A percentile compares a stretch with the other conserved stretches of the same genome.
Conservation (phyloP, 1,284 basidiomycete genomes). For the Anthracocystis walkeri region DNA sequence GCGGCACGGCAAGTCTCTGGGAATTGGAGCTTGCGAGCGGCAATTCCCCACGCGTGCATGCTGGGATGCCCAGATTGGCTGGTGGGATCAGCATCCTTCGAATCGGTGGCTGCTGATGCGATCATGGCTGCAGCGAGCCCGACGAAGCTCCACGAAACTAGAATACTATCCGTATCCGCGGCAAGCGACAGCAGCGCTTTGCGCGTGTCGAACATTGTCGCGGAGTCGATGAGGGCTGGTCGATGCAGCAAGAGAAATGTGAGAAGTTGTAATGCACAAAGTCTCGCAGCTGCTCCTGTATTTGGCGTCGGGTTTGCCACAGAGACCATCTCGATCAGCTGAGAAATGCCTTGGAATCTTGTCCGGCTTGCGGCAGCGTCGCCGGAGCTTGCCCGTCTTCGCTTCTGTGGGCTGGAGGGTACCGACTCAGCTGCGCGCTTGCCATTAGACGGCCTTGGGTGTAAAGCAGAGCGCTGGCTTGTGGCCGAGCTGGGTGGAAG, state of each 20-base stretch:
- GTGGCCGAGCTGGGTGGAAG: slow-evolving; percentile 2
- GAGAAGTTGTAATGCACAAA: slow-evolving; percentile 32
- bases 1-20: slow-evolving; percentile 27
- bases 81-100: neutral
- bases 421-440: slow-evolving; percentile 12
- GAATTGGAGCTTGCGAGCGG: slow-evolving; percentile 28
- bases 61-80: neutral
- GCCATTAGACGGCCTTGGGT: slow-evolving; percentile 12
- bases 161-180: slow-evolving; percentile 10
- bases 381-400: slow-evolving; percentile 1
- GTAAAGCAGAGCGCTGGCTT: slow-evolving; percentile 7
- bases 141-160: slow-evolving; percentile 30
- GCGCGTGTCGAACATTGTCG: neutral
- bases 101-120: neutral
- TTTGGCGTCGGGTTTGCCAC: neutral
- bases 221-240: slow-evolving; percentile 14
- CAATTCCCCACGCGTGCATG: slow-evolving; percentile 22
- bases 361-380: neutral
- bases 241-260: slow-evolving; percentile 16
- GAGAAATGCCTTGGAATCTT: neutral
- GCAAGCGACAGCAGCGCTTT: slow-evolving; percentile 8
- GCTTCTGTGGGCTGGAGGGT: slow-evolving; percentile 26
- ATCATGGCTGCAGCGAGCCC: slow-evolving; percentile 11
- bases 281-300: slow-evolving; percentile 4
- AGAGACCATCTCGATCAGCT: slow-evolving; percentile 15